Evolutionary conservation across 345 rosid genomes (phyloP).

Genomic region (Isatis tinctoria): DNA sequence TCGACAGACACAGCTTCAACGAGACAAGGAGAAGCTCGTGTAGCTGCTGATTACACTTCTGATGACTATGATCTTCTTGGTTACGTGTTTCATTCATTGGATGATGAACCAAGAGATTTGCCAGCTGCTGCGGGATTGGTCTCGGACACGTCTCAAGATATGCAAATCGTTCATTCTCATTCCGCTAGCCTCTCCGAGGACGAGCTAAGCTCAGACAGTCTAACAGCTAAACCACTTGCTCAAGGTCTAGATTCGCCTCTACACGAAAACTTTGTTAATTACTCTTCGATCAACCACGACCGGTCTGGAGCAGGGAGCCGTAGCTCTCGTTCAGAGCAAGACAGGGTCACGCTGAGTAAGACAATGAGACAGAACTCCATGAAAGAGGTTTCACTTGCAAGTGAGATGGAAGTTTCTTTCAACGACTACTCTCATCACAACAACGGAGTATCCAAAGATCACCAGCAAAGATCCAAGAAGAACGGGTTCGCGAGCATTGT

Average conservation of each 20-base stretch:
- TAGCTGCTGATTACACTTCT: conserved; percentile 61
- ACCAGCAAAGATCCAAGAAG: conserved; percentile 45
- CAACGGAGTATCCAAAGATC: conserved; percentile 60
- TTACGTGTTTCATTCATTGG: conserved; percentile 77
- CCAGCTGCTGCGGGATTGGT: conserved; percentile 39
- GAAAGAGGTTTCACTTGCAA: conserved; percentile 62
- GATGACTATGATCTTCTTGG: conserved; percentile 81
- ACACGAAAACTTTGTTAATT: conserved; percentile 67
- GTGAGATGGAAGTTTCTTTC: conserved; percentile 76
- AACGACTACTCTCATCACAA: conserved; percentile 51
- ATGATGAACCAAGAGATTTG: conserved; percentile 46
- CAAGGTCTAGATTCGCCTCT: conserved; percentile 70
- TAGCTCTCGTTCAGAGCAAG: conserved; percentile 82
- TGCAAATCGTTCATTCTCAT: conserved; percentile 58
- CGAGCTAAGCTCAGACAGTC: conserved; percentile 54
- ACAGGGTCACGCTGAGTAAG: conserved; percentile 52
- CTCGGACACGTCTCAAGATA: conserved; percentile 56
- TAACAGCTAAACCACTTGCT: conserved; percentile 38
- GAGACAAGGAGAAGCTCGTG: conserved; percentile 38
- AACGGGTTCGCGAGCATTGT: conserved; percentile 59
- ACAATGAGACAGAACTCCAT: conserved; percentile 66
- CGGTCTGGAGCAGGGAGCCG: conserved; percentile 75
- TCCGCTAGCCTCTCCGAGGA: conserved; percentile 56
- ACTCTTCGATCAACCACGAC: conserved; percentile 45
- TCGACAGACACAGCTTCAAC: conserved; percentile 29